phyloP scores from a whole-genome alignment of 768 basidiomycete genomes.

The Mycena capillaripes region DNA sequence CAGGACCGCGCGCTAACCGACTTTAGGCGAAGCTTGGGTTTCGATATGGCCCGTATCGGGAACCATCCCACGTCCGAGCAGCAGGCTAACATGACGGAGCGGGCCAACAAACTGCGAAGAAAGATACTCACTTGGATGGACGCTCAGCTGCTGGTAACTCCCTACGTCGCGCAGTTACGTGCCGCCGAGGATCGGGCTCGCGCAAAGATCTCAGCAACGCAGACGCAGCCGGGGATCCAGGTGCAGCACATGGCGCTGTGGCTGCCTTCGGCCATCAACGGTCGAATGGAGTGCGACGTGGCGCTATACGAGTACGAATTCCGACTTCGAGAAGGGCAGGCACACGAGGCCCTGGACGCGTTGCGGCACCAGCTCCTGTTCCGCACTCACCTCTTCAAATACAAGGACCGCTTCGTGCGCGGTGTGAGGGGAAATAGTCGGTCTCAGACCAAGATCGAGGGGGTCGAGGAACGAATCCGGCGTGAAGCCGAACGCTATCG shows the following conservation, averaged over 20 bases:
- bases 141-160: constrained; percentile 11
- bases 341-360: constrained; percentile 42
- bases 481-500: background rate
- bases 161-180: constrained; percentile 9
- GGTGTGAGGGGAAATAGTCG: constrained; percentile 45
- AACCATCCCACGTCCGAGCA: constrained; percentile 15
- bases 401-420: constrained; percentile 43
- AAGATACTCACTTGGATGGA: constrained; percentile 28
- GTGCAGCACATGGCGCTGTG: constrained; percentile 23
- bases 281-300: background rate
- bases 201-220: background rate
- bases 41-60: background rate
- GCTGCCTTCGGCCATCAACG: constrained; percentile 22
- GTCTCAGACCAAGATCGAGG: constrained; percentile 36
- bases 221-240: constrained; percentile 15
- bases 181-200: constrained; percentile 15
- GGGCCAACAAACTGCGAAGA: constrained; percentile 20
- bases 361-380: constrained; percentile 47
- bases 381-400: constrained; percentile 44
- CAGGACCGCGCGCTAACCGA: background rate
- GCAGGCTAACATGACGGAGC: constrained; percentile 1
- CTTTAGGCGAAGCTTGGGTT: background rate
- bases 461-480: background rate
- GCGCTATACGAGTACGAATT: constrained; percentile 41
- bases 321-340: constrained; percentile 46